A percentile compares a stretch with the other conserved stretches of the same genome.
Evolutionary conservation across 208 protist genomes (phyloP).

Genomic region (Trypanosoma melophagium): DNA sequence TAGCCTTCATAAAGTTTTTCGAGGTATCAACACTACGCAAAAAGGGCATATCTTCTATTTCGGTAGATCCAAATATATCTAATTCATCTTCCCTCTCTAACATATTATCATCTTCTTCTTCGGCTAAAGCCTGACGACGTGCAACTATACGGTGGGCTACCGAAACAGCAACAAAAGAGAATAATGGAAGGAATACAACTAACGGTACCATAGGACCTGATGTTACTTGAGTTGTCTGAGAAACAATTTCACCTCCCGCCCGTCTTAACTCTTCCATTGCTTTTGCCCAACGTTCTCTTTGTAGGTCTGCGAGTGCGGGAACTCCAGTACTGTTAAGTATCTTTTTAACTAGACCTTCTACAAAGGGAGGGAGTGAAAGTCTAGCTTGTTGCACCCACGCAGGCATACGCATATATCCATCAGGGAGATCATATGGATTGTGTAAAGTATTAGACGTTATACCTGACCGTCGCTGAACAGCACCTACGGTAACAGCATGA

Average conservation of each 20-base stretch:
- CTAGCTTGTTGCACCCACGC: slow-evolving; percentile 64
- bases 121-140: slow-evolving; percentile 7
- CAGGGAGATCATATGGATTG: slow-evolving; percentile 22
- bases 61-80: slow-evolving; percentile 1
- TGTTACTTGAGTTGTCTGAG: slow-evolving; percentile 8
- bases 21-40: background rate
- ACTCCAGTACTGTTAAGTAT: slow-evolving; percentile 48
- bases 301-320: slow-evolving; percentile 62
- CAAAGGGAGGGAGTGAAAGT: slow-evolving; percentile 45
- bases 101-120: slow-evolving; percentile 11
- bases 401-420: slow-evolving; percentile 54
- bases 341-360: slow-evolving; percentile 58
- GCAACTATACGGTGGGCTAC: slow-evolving; percentile 24
- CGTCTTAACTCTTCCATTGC: slow-evolving; percentile 21
- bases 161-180: slow-evolving; percentile 51
- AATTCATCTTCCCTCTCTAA: slow-evolving; percentile 1
- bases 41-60: background rate
- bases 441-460: background rate
- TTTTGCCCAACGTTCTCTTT: slow-evolving; percentile 26
- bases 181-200: slow-evolving; percentile 67
- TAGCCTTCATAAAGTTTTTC: background rate
- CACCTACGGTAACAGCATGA: slow-evolving; percentile 27
- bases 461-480: background rate
- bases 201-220: slow-evolving; percentile 62
- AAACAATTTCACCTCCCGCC: slow-evolving; percentile 16